A percentile compares a stretch with the other conserved stretches of the same genome.
Conservation (phyloP, 164 flowering plant species). For the Euptelea pleiosperma region DNA sequence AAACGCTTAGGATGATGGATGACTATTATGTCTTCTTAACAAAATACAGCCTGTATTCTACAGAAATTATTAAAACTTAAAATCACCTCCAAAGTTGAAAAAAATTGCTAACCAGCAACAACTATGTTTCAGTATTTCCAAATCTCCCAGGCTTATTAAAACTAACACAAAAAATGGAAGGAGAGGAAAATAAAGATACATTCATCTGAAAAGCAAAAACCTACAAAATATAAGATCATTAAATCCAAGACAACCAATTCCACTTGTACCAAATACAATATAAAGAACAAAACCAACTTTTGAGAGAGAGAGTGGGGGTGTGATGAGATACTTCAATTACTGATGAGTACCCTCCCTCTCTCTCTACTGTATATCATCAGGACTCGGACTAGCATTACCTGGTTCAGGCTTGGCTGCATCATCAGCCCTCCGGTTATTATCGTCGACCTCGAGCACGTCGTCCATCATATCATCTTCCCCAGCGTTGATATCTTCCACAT, state of each 20-base stretch:
- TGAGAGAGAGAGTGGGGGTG: no score
- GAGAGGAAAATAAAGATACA: background rate
- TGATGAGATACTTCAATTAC: no score
- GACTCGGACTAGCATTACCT: constrained; percentile 33
- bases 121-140: no score
- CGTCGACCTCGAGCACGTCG: constrained; percentile 82
- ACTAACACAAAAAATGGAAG: background rate
- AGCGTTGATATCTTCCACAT: constrained; percentile 87
- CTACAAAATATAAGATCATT: background rate
- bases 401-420: constrained; percentile 45
- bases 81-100: no score
- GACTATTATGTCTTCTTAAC: no score
- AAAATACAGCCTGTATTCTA: no score
- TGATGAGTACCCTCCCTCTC: no score
- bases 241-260: background rate
- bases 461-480: constrained; percentile 97
- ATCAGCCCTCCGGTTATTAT: constrained; percentile 45
- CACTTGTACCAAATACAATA: no score
- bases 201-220: background rate
- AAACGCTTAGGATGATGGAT: no score
- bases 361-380: constrained; percentile 23
- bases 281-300: no score
- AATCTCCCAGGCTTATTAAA: background rate
- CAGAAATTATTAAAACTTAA: no score
- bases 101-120: no score